Evolutionary conservation across 208 protist species (phyloP), one percentile per base, ranked within the genome.

Genomic region (Leishmania arabica): DNA sequence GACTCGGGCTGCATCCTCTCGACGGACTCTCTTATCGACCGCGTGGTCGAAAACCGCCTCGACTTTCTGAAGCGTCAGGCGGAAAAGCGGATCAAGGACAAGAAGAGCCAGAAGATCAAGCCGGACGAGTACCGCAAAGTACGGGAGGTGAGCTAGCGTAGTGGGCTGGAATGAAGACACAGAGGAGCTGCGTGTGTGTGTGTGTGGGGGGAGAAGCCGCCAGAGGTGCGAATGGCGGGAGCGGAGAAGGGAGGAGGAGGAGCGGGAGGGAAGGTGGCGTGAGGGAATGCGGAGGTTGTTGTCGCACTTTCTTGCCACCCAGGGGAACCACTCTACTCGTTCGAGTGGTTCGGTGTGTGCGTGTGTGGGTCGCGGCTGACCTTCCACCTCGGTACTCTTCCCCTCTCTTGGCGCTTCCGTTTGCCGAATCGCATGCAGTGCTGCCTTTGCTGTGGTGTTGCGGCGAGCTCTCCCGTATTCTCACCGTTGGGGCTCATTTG

Each of bases 11-110:
- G 82, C 68, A 76, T 54, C 2, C 82, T 88, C 51, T 94, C 92
- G n/a, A 96, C 93, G 4, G 84, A 90, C 49, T 37, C 75, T 7
- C 79, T 98, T n/a, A 94, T 98, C 87, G 90, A 96, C 51, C 92
- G 95, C 68, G 93, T 98, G 27, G 80, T 98, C 15, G 66, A 81
- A 27, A 96, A 98, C 74, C 90, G 90, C 27, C 66, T 88, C 9
- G 90, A 85, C 21, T 97, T 93, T 81, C 74, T 96, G 31, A 89
- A 92, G 64, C 87, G 95, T 8, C 93, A 98, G 83, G 75, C 75
- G 2, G 86, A 90, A 64, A 98, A 98, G 83, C 80, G 62, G 6
- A 51, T 81, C 7, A 96, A 96, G 82, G 95, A 98, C 79, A 88
- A 89, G 76, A 79, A 83, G 75, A 88, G 64, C 60, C 78, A 79